Evolutionary conservation across 345 rosid species (phyloP), one percentile per base, ranked within the genome.

Genomic region (Corchorus olitorius): DNA sequence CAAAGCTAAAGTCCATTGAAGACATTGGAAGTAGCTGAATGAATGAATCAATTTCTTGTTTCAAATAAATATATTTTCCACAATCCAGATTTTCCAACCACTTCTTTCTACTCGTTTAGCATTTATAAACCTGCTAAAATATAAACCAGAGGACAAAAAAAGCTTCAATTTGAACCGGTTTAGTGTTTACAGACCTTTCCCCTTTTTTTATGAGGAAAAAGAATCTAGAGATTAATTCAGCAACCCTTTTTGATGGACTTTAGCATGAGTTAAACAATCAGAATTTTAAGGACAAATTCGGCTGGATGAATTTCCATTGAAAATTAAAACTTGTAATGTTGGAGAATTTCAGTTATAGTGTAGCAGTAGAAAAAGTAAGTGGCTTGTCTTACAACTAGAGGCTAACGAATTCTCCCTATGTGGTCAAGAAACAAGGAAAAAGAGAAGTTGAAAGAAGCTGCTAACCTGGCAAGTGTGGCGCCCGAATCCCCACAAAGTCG

Each of bases 1-100:
- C 85, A 34, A 76, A 14, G 65, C 66, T 43, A 5, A 58, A 72
- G 65, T 72, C 75, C 53, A 72, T 72, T 7, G 75, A 55, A 19
- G 50, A 19, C 64, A 72, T 55, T 33, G 33, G 17, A 53, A 49
- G 17, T 20, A 45, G 14, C 34, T 19, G 53, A 45, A 66, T 19
- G 53, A 45, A 66, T 19, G 35, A 65, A 43, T 4, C 4, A 65
- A 20, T 11, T 41, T 10, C 34, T 39, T 20, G 71, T 66, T 46
- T 65, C 5, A 1, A 66, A 35, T 1, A 12, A 16, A 39, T 16
- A 17, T 16, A 19, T 60, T 55, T 60, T 16, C 41, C 12, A 39
- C 65, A 5, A 8, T 7, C 17, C 65, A 60, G 65, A 1, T 60
- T 41, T 48, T 7, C 12, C 50, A 13, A 39, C 69, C 4, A 33